Conservation (phyloP, 1,284 basidiomycete genomes). For the Ustilago loliicola region DNA sequence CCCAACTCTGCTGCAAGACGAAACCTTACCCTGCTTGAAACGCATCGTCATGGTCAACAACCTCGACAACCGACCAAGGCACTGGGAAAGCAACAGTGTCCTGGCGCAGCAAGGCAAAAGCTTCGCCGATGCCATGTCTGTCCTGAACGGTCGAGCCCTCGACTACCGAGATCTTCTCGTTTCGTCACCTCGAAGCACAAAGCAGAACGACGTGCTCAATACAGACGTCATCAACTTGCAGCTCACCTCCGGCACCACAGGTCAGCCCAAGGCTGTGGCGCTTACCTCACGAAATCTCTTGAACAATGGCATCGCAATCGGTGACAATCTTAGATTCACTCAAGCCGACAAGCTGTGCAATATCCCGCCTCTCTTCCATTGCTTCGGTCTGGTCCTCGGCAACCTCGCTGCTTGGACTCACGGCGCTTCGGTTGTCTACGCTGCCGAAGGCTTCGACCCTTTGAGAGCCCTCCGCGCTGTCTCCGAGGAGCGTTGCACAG, state of each 20-base stretch:
- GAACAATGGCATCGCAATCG: conserved; percentile 82
- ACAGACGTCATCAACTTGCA: conserved; percentile 83
- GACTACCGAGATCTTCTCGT: conserved; percentile 60
- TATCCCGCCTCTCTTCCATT: conserved; percentile 73
- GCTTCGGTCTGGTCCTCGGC: conserved; percentile 85
- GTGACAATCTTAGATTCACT: conserved; percentile 76
- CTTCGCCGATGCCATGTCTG: conserved; percentile 49
- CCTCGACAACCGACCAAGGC: conserved; percentile 59
- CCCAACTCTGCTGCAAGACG: conserved; percentile 73
- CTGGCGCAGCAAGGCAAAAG: conserved; percentile 44
- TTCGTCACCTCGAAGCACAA: conserved; percentile 75
- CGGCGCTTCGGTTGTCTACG: conserved; percentile 81
- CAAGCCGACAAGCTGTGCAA: conserved; percentile 51
- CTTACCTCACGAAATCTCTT: conserved; percentile 77
- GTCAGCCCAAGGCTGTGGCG: conserved; percentile 59
- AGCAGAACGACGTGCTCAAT: conserved; percentile 72
- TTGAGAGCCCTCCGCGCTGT: conserved; percentile 78
- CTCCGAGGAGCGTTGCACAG: conserved; percentile 79
- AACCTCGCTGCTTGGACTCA: conserved; percentile 84
- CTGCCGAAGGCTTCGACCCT: conserved; percentile 78
- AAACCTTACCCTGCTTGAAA: conserved; percentile 77
- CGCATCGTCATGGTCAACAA: conserved; percentile 81
- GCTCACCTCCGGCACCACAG: conserved; percentile 51
- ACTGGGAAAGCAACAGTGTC: conserved; percentile 58
- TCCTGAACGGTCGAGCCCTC: conserved; percentile 33